These are phyloP conservation scores for Tremella fuciformis DNA, from an alignment of 768 basidiomycete species.

Conservation along the genomic window DNA sequence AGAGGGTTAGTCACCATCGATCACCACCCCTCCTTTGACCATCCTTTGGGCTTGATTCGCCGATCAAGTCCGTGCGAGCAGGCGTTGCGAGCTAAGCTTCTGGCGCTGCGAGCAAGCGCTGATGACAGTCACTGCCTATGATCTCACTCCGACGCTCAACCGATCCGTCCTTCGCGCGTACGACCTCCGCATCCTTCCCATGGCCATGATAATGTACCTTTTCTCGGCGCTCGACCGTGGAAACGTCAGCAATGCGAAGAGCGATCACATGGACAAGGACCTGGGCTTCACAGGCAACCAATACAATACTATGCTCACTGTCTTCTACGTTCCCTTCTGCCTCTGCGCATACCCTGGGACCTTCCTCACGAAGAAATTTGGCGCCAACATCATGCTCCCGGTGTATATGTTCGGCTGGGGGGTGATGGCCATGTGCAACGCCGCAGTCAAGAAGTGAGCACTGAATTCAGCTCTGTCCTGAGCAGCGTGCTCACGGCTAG, in stretches of 20 bases:
- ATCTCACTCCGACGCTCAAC: slow-evolving; percentile 7
- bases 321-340: slow-evolving; percentile 25
- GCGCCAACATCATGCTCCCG: slow-evolving; percentile 21
- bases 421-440: slow-evolving; percentile 20
- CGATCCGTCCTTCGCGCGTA: slow-evolving; percentile 9
- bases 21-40: too few relatives aligned
- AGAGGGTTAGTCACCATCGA: slow-evolving; percentile 11
- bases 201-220: slow-evolving; percentile 23
- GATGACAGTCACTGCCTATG: slow-evolving; percentile 7
- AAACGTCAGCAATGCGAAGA: slow-evolving; percentile 25
- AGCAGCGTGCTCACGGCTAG: neutral
- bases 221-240: slow-evolving; percentile 18
- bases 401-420: slow-evolving; percentile 28
- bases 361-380: slow-evolving; percentile 19
- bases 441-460: slow-evolving; percentile 16
- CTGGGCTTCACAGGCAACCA: slow-evolving; percentile 22
- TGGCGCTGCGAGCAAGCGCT: too few relatives aligned
- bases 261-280: slow-evolving; percentile 21
- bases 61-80: neutral
- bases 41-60: neutral
- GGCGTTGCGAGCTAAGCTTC: too few relatives aligned
- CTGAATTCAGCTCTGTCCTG: slow-evolving; percentile 3
- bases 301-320: slow-evolving; percentile 22
- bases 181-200: slow-evolving; percentile 20
- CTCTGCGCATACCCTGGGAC: slow-evolving; percentile 16